Evolutionary conservation across 768 basidiomycete species (phyloP).

Genomic region (Boletus rubroflammeus): DNA sequence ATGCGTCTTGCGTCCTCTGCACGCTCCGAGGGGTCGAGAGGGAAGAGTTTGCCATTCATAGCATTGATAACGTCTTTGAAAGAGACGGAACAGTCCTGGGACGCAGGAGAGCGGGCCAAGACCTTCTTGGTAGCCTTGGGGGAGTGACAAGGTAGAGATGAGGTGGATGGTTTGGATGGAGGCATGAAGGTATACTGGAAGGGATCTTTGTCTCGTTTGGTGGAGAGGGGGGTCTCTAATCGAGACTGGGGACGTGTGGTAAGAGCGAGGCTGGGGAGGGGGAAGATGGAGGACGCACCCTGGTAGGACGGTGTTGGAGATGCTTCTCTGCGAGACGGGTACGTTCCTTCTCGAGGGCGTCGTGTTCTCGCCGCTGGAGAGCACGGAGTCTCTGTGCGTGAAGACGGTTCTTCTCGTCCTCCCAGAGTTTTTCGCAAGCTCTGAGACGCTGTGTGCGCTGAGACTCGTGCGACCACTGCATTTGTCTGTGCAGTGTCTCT

Average conservation of each 20-base stretch:
- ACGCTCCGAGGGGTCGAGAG: constrained; percentile 34
- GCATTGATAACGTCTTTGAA: constrained; percentile 55
- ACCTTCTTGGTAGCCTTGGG: constrained; percentile 12
- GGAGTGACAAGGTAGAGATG: constrained; percentile 18
- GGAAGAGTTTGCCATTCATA: constrained; percentile 61
- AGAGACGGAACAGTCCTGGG: constrained; percentile 38
- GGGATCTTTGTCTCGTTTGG: constrained; percentile 21
- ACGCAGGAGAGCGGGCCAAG: constrained; percentile 7
- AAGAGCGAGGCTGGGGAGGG: background rate
- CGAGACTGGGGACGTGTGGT: constrained; percentile 16
- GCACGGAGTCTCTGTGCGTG: constrained; percentile 38
- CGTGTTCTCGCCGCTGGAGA: constrained; percentile 32
- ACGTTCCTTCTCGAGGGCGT: constrained; percentile 27
- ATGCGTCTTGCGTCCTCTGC: constrained; percentile 31
- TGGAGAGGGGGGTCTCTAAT: background rate
- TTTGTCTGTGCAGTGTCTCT: constrained; percentile 33
- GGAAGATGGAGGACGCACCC: constrained; percentile 14
- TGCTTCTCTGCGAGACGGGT: constrained; percentile 17
- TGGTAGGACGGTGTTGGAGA: constrained; percentile 11
- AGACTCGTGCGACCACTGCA: constrained; percentile 33
- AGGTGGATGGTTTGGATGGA: constrained; percentile 20
- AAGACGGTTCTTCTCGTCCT: constrained; percentile 42
- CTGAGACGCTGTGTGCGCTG: constrained; percentile 40
- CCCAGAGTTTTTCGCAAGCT: constrained; percentile 48
- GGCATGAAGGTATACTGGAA: constrained; percentile 36